phyloP scores from a whole-genome alignment of 306 rosid genomes.

The Inga oerstediana region DNA sequence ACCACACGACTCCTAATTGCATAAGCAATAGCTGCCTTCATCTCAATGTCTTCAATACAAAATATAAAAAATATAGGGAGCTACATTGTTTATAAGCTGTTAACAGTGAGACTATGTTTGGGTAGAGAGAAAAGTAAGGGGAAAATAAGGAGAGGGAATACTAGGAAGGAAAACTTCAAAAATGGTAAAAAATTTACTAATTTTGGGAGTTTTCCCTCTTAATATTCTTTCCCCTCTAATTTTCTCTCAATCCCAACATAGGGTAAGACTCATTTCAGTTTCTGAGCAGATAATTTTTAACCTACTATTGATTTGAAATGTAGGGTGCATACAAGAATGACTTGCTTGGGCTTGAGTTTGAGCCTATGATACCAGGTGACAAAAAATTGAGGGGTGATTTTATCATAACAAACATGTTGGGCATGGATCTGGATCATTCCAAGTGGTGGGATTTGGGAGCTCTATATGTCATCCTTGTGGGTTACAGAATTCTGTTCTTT shows the following conservation, averaged over 20 bases:
- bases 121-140: too few species aligned
- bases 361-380: slow-evolving; percentile 50
- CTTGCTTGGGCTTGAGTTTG: slow-evolving; percentile 70
- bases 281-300: neutral
- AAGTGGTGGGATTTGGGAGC: slow-evolving; percentile 69
- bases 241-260: too few species aligned
- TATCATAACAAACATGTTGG: slow-evolving; percentile 47
- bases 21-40: neutral
- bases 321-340: slow-evolving; percentile 73
- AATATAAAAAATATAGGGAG: neutral
- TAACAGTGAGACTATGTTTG: too few species aligned
- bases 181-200: too few species aligned
- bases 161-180: too few species aligned
- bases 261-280: neutral
- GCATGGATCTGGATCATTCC: slow-evolving; percentile 52
- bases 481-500: slow-evolving; percentile 47
- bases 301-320: slow-evolving; percentile 20
- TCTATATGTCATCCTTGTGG: slow-evolving; percentile 39
- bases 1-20: slow-evolving; percentile 37
- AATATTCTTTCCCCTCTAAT: too few species aligned
- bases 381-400: slow-evolving; percentile 49
- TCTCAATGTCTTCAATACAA: neutral
- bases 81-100: neutral
- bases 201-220: too few species aligned
- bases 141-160: too few species aligned